phyloP scores from a whole-genome alignment of 208 protist species.

The Trypanosoma cruzi region DNA sequence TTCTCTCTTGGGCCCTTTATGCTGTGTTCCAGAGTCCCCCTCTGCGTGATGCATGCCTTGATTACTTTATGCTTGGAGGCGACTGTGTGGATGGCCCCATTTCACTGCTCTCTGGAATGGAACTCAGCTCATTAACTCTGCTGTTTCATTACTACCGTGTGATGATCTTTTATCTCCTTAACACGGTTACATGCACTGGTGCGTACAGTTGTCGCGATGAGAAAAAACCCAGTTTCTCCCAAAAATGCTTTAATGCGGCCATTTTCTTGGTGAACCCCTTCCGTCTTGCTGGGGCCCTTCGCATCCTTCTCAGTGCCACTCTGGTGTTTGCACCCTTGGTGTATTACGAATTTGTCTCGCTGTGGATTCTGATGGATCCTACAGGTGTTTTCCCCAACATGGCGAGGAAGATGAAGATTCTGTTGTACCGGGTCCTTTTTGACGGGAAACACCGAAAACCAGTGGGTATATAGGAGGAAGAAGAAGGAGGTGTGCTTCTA shows the following conservation, averaged over 20 bases:
- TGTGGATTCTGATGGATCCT: constrained; percentile 82
- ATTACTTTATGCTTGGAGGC: constrained; percentile 90
- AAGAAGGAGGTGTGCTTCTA: background rate
- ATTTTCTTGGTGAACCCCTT: constrained; percentile 60
- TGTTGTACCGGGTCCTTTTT: constrained; percentile 48
- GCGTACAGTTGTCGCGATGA: constrained; percentile 30
- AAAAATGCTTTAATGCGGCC: constrained; percentile 52
- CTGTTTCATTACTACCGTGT: constrained; percentile 90
- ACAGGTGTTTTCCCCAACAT: constrained; percentile 66
- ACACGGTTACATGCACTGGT: constrained; percentile 54
- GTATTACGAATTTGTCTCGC: constrained; percentile 82
- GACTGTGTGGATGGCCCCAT: constrained; percentile 88
- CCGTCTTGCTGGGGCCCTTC: constrained; percentile 57
- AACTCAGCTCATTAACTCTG: constrained; percentile 59
- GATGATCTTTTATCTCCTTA: constrained; percentile 58
- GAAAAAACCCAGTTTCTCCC: constrained; percentile 4
- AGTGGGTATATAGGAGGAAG: constrained; percentile 59
- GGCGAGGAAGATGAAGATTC: constrained; percentile 61
- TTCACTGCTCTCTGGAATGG: constrained; percentile 81
- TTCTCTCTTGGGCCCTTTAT: constrained; percentile 93
- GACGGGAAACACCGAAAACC: constrained; percentile 78
- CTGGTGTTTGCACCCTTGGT: constrained; percentile 54
- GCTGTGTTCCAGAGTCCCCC: constrained; percentile 71
- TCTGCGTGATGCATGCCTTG: constrained; percentile 88
- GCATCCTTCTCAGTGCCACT: constrained; percentile 63